These are phyloP conservation scores for Vitis cinerea DNA, from an alignment of 164 flowering plant species.

Conservation along the genomic window DNA sequence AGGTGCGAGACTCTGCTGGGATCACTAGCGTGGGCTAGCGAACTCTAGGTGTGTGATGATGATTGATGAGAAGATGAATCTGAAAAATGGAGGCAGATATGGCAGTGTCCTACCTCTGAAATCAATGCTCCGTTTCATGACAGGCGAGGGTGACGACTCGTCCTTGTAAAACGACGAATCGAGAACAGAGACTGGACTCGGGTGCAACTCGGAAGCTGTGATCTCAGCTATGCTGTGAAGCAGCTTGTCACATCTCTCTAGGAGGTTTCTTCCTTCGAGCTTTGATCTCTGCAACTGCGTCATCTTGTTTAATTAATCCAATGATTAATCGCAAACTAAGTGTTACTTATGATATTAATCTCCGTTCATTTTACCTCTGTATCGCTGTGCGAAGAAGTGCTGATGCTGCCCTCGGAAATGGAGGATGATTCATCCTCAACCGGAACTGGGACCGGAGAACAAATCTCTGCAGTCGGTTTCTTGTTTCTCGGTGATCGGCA, in stretches of 20 bases:
- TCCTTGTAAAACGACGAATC: slow-evolving; percentile 85
- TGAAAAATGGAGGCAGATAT: background rate
- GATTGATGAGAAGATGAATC: no score
- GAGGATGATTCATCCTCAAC: slow-evolving; percentile 48
- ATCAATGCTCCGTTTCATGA: slow-evolving; percentile 63
- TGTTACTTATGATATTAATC: background rate
- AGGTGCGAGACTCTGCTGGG: no score
- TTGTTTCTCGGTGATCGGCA: slow-evolving; percentile 47
- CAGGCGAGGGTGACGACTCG: slow-evolving; percentile 74
- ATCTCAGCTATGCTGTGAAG: slow-evolving; percentile 88
- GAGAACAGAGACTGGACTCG: slow-evolving; percentile 95
- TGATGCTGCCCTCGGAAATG: slow-evolving; percentile 50
- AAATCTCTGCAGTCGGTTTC: slow-evolving; percentile 32
- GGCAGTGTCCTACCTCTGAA: slow-evolving; percentile 51
- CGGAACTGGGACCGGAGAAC: slow-evolving; percentile 1
- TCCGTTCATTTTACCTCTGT: slow-evolving; percentile 43
- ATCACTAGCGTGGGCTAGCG: no score
- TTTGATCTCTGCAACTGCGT: slow-evolving; percentile 41
- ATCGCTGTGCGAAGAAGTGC: slow-evolving; percentile 59
- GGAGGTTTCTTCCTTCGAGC: slow-evolving; percentile 59
- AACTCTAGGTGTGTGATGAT: no score
- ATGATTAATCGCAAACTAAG: no score
- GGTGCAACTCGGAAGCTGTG: slow-evolving; percentile 57
- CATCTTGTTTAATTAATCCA: no score
- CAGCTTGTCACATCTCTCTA: slow-evolving; percentile 85